These are phyloP conservation scores for Penicillium sp. DNA, from an alignment of 2,329 filamentous ascomycete species.

Conservation along the genomic window DNA sequence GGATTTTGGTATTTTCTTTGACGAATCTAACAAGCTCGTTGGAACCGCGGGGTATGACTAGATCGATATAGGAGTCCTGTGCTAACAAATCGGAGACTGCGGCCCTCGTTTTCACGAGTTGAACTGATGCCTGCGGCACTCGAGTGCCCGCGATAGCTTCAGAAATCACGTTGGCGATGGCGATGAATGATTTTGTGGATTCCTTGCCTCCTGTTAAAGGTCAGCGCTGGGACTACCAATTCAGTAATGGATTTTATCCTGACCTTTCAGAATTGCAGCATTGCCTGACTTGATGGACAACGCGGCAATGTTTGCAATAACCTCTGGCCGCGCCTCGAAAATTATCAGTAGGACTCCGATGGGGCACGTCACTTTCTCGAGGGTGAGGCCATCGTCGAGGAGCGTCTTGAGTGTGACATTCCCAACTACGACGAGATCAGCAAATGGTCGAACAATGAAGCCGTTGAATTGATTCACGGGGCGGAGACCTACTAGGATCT, in stretches of 20 bases:
- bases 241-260: not conserved
- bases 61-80: slow-evolving; percentile 85
- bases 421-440: slow-evolving; percentile 64
- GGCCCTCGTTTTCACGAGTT: slow-evolving; percentile 92
- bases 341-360: slow-evolving; percentile 98
- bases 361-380: slow-evolving; percentile 89
- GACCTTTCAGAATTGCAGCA: slow-evolving; percentile 90
- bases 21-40: slow-evolving; percentile 91
- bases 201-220: slow-evolving; percentile 76
- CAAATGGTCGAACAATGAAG: not conserved
- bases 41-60: slow-evolving; percentile 89
- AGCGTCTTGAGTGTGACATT: slow-evolving; percentile 81
- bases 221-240: slow-evolving; percentile 11
- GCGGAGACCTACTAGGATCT: slow-evolving; percentile 72
- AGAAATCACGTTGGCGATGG: slow-evolving; percentile 86
- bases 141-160: slow-evolving; percentile 71
- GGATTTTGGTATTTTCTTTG: slow-evolving; percentile 89
- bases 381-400: slow-evolving; percentile 81
- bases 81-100: slow-evolving; percentile 85
- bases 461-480: not conserved
- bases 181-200: slow-evolving; percentile 90
- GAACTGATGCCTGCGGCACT: slow-evolving; percentile 85
- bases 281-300: slow-evolving; percentile 97
- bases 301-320: slow-evolving; percentile 97
- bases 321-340: slow-evolving; percentile 95